Evolutionary conservation across 805 yeast species (phyloP).

Genomic region (Torulaspora gathmanii): DNA sequence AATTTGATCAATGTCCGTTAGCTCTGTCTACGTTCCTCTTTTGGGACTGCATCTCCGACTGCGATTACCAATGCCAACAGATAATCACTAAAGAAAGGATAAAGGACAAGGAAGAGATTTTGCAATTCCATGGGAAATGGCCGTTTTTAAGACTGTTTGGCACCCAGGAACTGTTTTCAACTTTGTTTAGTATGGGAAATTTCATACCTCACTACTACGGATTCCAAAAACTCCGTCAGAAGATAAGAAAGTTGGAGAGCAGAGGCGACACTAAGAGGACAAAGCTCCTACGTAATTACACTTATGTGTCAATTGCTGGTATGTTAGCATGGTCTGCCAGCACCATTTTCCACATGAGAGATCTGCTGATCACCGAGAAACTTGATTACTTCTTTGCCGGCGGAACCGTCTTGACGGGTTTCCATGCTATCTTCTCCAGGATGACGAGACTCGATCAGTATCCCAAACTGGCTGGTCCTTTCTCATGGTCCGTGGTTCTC

Average conservation of each 20-base stretch:
- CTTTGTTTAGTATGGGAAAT: conserved; percentile 70
- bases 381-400: conserved; percentile 93
- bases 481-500: conserved; percentile 41
- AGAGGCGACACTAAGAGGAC: conserved; percentile 10
- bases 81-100: conserved; percentile 56
- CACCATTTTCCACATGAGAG: conserved; percentile 83
- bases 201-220: conserved; percentile 60
- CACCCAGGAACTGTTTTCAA: conserved; percentile 78
- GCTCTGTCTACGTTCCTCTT: conserved; percentile 42
- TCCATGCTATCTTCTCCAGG: conserved; percentile 62
- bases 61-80: conserved; percentile 93
- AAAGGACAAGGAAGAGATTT: conserved; percentile 46
- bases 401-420: conserved; percentile 73
- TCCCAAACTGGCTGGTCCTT: conserved; percentile 32
- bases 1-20: conserved; percentile 30
- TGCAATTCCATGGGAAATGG: conserved; percentile 97
- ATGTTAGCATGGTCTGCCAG: conserved; percentile 87
- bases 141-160: conserved; percentile 79
- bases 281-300: conserved; percentile 25
- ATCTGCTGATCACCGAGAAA: conserved; percentile 70
- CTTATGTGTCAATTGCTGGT: conserved; percentile 52
- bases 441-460: conserved; percentile 52
- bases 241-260: conserved; percentile 15
- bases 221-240: conserved; percentile 33
- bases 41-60: conserved; percentile 76